phyloP scores from a whole-genome alignment of 129 eudicot species.

The Apium graveolens region DNA sequence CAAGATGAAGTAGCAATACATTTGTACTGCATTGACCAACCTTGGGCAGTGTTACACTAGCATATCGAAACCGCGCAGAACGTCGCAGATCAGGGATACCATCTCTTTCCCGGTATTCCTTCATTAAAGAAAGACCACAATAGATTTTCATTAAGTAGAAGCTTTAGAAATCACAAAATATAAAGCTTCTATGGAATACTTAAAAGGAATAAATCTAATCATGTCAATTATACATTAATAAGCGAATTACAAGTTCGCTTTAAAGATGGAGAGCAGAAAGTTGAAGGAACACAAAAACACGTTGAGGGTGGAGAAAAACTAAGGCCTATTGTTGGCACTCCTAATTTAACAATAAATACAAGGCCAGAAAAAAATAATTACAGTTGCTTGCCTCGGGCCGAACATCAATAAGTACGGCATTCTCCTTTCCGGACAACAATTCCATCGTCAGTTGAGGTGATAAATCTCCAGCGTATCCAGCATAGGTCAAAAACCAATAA shows the following conservation, averaged over 20 bases:
- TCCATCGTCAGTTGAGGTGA: conserved; percentile 62
- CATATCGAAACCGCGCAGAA: conserved; percentile 79
- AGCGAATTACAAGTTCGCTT: neutral
- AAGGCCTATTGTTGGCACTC: conserved; percentile 14
- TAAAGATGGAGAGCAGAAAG: neutral
- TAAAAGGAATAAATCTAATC: neutral
- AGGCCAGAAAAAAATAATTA: conserved; percentile 52
- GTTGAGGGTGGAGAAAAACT: neutral
- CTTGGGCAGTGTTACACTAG: conserved; percentile 65
- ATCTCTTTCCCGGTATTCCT: conserved; percentile 84
- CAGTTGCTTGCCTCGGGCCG: conserved; percentile 99
- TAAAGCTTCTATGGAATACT: neutral
- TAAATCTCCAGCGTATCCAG: conserved; percentile 95
- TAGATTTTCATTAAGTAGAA: neutral
- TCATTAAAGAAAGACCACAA: conserved; percentile 24
- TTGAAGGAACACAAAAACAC: neutral
- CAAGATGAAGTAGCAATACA: neutral
- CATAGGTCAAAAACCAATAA: conserved; percentile 65
- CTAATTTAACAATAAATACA: conserved; percentile 15
- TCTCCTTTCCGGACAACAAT: conserved; percentile 54
- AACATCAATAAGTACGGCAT: conserved; percentile 72
- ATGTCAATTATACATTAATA: neutral
- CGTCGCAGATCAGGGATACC: conserved; percentile 99
- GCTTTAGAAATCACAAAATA: neutral
- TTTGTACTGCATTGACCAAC: conserved; percentile 29